These are phyloP conservation scores for Linnemannia elongata DNA, from an alignment of 192 early-diverging fungal genomes.

Conservation along the genomic window DNA sequence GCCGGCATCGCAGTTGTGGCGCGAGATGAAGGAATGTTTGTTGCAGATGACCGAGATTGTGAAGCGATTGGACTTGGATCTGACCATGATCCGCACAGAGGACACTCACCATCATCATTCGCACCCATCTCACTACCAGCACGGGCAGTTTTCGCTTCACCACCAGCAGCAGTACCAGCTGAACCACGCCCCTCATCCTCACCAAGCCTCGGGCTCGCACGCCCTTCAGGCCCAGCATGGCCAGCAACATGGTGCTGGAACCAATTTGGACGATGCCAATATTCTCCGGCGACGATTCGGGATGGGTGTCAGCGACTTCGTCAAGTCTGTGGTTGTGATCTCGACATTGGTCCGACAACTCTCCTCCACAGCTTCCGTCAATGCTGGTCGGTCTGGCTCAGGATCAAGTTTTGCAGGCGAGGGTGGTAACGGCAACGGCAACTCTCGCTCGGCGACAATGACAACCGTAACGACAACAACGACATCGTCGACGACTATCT, in stretches of 20 bases:
- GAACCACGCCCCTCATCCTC: constrained; percentile 24
- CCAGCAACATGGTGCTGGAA: constrained; percentile 18
- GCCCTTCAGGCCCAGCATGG: constrained; percentile 2
- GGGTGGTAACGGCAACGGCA: background rate
- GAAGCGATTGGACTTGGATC: constrained; percentile 43
- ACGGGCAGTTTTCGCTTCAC: background rate
- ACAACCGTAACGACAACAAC: background rate
- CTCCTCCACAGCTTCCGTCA: constrained; percentile 11
- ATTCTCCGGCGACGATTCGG: constrained; percentile 40
- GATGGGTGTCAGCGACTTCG: constrained; percentile 50
- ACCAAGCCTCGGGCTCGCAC: constrained; percentile 4
- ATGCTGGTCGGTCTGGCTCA: background rate
- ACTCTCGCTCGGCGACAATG: background rate
- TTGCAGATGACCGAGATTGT: constrained; percentile 56
- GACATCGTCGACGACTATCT: background rate
- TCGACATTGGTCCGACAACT: constrained; percentile 46
- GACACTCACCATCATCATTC: constrained; percentile 22
- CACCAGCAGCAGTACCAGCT: constrained; percentile 19
- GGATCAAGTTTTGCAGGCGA: constrained; percentile 3
- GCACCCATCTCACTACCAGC: constrained; percentile 10
- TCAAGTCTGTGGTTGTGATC: constrained; percentile 46
- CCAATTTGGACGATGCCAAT: constrained; percentile 19
- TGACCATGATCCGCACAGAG: constrained; percentile 49
- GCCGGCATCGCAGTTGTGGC: constrained; percentile 38
- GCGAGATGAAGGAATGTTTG: constrained; percentile 46